Evolutionary conservation across 495 filamentous ascomycete species (phyloP).

Genomic region (Neurospora sp.): DNA sequence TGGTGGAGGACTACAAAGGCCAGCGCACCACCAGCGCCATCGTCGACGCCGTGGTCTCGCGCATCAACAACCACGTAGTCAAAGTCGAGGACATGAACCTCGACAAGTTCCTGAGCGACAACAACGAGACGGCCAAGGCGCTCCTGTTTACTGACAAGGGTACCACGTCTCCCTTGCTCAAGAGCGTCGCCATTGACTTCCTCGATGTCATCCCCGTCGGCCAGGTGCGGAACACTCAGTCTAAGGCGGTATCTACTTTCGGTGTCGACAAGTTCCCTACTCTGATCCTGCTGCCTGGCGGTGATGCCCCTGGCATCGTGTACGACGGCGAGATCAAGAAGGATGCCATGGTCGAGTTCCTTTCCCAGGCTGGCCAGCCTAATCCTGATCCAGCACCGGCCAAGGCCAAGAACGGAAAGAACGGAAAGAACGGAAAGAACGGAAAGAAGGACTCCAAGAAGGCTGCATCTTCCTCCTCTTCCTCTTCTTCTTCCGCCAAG

Average conservation of each 20-base stretch:
- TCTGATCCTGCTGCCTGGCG: slow-evolving; percentile 70
- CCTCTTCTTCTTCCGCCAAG: slow-evolving; percentile 34
- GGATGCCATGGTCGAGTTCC: slow-evolving; percentile 67
- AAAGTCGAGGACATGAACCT: slow-evolving; percentile 73
- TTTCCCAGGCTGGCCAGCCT: slow-evolving; percentile 69
- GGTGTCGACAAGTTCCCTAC: slow-evolving; percentile 70
- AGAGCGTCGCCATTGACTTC: slow-evolving; percentile 84
- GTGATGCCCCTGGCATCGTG: slow-evolving; percentile 53
- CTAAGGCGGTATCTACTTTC: slow-evolving; percentile 59
- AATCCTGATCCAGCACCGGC: slow-evolving; percentile 53
- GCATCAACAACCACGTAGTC: slow-evolving; percentile 90
- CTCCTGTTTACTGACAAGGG: slow-evolving; percentile 95
- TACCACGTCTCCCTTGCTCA: slow-evolving; percentile 69
- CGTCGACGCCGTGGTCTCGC: slow-evolving; percentile 71
- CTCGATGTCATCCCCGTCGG: slow-evolving; percentile 71
- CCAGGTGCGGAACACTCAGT: slow-evolving; percentile 79
- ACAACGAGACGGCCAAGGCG: slow-evolving; percentile 70
- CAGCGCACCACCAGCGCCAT: slow-evolving; percentile 73
- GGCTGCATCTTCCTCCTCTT: slow-evolving; percentile 37
- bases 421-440: slow-evolving; percentile 6
- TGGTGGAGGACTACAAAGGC: slow-evolving; percentile 89
- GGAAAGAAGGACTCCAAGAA: slow-evolving; percentile 43
- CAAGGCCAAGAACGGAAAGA: slow-evolving; percentile 37
- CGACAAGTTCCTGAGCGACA: slow-evolving; percentile 61
- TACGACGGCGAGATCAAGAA: slow-evolving; percentile 87